Conservation (phyloP, 2,329 filamentous ascomycete genomes). For the Daldinia sp. region DNA sequence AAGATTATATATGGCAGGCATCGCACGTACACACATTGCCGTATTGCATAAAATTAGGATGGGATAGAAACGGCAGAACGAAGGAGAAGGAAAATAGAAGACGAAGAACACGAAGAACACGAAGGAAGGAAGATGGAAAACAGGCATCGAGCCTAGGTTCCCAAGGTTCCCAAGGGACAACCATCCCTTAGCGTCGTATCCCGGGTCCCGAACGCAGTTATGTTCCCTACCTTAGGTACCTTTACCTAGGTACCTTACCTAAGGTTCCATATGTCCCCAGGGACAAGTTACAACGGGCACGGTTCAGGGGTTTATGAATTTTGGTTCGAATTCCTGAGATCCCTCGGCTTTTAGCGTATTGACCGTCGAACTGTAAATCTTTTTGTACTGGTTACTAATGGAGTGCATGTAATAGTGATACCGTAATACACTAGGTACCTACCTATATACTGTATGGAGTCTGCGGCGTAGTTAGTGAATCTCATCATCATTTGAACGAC, state of each 20-base stretch:
- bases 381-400: too few species aligned
- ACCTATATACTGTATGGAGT: background rate
- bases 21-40: background rate
- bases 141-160: background rate
- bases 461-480: background rate
- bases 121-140: slow-evolving; percentile 1
- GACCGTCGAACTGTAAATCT: too few species aligned
- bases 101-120: background rate
- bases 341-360: too few species aligned
- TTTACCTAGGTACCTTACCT: too few species aligned
- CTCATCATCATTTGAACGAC: background rate
- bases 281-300: background rate
- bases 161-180: background rate
- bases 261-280: background rate
- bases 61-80: background rate
- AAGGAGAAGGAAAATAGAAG: background rate
- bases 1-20: too few species aligned
- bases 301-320: background rate
- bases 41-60: background rate
- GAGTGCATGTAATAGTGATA: too few species aligned
- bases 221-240: too few species aligned
- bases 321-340: background rate
- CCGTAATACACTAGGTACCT: too few species aligned
- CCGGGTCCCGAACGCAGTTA: background rate
- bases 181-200: background rate